Conservation (phyloP, 2,329 filamentous ascomycete genomes). For the Curvularia sp. region DNA sequence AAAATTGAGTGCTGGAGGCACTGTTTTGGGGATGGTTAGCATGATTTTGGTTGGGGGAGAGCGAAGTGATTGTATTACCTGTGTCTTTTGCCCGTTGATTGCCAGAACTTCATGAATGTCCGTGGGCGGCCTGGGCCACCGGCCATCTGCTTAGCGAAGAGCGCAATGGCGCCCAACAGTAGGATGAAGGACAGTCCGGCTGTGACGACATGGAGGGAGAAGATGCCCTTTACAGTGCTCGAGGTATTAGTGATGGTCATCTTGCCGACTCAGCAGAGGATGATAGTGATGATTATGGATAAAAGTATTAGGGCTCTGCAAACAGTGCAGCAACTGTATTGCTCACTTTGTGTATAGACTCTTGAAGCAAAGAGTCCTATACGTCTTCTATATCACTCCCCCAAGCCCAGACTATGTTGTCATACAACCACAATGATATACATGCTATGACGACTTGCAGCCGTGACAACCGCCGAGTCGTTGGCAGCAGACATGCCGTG, state of each 20-base stretch:
- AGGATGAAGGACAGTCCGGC: conserved; percentile 21
- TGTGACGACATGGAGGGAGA: conserved; percentile 27
- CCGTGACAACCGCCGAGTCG: neutral
- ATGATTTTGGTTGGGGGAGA: neutral
- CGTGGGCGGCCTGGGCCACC: conserved; percentile 20
- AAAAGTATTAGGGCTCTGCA: neutral
- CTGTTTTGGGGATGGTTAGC: neutral
- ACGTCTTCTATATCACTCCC: neutral
- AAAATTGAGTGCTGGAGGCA: conserved; percentile 22
- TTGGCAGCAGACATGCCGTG: neutral
- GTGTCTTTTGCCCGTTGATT: conserved; percentile 9
- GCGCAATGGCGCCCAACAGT: conserved; percentile 12
- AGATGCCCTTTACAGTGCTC: conserved; percentile 27
- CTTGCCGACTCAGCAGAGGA: neutral
- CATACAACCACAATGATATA: neutral
- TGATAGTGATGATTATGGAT: neutral
- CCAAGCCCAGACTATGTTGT: conserved; percentile 8
- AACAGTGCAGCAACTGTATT: neutral
- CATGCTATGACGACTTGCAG: neutral
- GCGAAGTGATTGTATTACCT: neutral
- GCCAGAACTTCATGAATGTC: conserved; percentile 15
- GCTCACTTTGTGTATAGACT: too few relatives aligned
- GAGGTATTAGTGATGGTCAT: conserved; percentile 24
- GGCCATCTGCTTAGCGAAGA: conserved; percentile 16
- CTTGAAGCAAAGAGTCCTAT: neutral